Conservation (phyloP, 2,329 filamentous ascomycete genomes). For the Ceratocystis eucalypticola region DNA sequence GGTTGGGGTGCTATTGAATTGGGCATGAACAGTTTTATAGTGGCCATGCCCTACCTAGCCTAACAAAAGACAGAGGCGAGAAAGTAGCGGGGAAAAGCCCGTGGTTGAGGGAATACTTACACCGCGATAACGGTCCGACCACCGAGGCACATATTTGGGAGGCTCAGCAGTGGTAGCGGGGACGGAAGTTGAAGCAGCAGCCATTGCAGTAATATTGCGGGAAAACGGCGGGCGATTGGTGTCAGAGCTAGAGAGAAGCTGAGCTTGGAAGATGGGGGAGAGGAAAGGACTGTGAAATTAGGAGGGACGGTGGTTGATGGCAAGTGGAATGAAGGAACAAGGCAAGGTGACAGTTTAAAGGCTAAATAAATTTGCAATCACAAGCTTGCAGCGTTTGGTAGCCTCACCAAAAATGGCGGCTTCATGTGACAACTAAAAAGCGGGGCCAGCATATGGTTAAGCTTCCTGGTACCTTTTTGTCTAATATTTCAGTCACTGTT, state of each 20-base stretch:
- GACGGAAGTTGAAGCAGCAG: constrained; percentile 24
- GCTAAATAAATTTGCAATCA: not conserved
- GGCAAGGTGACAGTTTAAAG: not conserved
- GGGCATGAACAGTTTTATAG: not conserved
- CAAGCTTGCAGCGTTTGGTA: not conserved
- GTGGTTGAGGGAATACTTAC: constrained; percentile 30
- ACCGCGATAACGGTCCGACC: constrained; percentile 48
- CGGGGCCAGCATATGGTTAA: not conserved
- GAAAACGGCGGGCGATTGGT: not conserved
- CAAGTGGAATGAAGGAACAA: not conserved
- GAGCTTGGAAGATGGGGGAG: not conserved
- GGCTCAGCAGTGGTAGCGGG: constrained; percentile 20
- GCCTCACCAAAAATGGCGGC: constrained; percentile 1
- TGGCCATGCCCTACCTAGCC: not conserved
- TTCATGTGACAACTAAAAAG: not conserved
- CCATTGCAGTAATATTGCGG: constrained; percentile 5
- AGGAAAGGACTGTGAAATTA: not conserved
- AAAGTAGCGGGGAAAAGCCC: not conserved
- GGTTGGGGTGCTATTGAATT: not conserved
- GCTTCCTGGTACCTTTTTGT: not conserved
- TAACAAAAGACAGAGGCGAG: not conserved
- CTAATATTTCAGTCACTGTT: not conserved
- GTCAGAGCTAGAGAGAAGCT: not conserved
- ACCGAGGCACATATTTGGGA: constrained; percentile 34
- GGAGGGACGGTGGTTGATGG: not conserved